Evolutionary conservation across 2,329 filamentous ascomycete genomes (phyloP), one percentile per base, ranked within the genome.

Genomic region (Botrytis paeoniae): DNA sequence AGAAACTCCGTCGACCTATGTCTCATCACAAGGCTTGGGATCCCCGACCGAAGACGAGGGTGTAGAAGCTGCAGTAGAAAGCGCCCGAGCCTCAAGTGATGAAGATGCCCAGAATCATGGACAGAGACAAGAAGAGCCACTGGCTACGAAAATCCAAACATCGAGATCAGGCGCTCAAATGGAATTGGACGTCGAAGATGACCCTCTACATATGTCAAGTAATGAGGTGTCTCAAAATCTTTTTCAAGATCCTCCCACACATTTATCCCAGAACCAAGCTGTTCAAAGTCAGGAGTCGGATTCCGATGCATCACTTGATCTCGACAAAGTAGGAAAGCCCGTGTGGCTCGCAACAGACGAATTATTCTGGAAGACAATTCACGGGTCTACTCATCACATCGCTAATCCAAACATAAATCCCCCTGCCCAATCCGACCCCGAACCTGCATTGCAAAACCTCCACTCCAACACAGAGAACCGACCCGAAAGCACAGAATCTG

Each of bases 331-430:
- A 3, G 51, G 51, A 54, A 1, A n/a, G 25, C 25, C 14, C 8
- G 2, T 5, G 5, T 0, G 5, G 3, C 0, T 29, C 3, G 7
- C 1, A 2, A 16, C 14, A 2, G 8, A 54, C 5, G 5, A 18
- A 18, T 0, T 16, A 18, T 54, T 0, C 0, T 25, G 14, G 6
- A 7, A 18, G 3, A 7, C 0, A 54, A 8, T 5, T 29, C 14
- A 18, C 1, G 14, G 3, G 2, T 9, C 51, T 29, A 0, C 3
- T 18, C 1, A 54, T 51, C 10, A 6, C 10, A 4, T n/a, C 25
- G 25, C 10, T 14, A 14, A 14, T 5, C 10, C 25, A n/a, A 14
- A 0, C 10, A 14, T 6, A 4, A 51, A 7, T 0, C 14, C 5
- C 14, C 14, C 14, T 18, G 51, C 1, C 1, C 4, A 7, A 29